Base-by-base conservation (phyloP, 2,329 filamentous ascomycete genomes). In the Purpureocillium lavendulum region DNA sequence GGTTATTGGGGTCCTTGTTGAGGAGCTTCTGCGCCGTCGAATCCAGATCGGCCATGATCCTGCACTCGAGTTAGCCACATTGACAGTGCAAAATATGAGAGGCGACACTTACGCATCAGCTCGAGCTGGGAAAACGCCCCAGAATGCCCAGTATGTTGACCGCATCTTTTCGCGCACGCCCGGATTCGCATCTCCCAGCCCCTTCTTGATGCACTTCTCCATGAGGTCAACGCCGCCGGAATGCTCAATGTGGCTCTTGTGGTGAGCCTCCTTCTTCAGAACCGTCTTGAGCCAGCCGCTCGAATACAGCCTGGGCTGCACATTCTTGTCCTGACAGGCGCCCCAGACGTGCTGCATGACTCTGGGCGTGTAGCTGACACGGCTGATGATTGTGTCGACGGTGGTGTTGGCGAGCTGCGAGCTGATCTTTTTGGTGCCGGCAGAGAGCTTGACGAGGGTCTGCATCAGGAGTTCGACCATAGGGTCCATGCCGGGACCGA, bases 401-500 rank as follows among this genome's bases (percentile, higher is more conserved):
- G 85, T 87, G 13, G 68, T 60, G 54, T 94, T 89, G 38, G 86
- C 90, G 47, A 84, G 82, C 53, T 94, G 82, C 1, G 87, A 87
- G 41, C 78, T 81, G 49, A 98, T 95, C 60, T 94, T 94, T 63
- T 98, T 98, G 35, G 90, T 94, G 17, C 81, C 82, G 9, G 82
- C 87, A 48, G 84, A 89, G 46, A 96, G 76, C 62, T 95, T 96
- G 65, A 97, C 80, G 51, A 96, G 78, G 21, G 79, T 83, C 55
- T 95, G 88, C 64, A 97, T 77, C 16, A 96, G 71, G 37, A 96
- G 77, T 62, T 97, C 90, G 7, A 92, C 83, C 80, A 94, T 85
- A 10, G 83, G 76, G 53, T 97, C 90, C 53, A 96, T 80, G 31
- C 74, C 82, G 2, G 87, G 73, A 1, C 88, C 88, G 34, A 86